Conservation (phyloP, 1,284 basidiomycete genomes). For the Cutaneotrichosporon sp. region DNA sequence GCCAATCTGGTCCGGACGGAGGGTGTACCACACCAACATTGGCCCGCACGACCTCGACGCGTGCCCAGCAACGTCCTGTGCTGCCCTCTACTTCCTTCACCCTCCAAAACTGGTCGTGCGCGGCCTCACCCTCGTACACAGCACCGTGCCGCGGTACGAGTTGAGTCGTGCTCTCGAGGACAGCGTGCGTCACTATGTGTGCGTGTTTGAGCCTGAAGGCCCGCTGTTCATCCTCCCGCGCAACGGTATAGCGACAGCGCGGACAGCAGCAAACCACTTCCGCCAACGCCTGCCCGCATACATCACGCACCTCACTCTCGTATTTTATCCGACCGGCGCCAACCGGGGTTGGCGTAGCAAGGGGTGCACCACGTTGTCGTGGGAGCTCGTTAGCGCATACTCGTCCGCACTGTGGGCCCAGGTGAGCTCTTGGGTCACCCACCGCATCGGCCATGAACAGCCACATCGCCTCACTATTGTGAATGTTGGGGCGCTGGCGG, state of each 20-base stretch:
- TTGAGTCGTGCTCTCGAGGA: not conserved
- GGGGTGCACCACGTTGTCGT: conserved; percentile 1
- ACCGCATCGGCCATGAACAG: not conserved
- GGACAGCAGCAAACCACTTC: not conserved
- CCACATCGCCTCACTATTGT: not conserved
- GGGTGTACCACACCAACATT: conserved; percentile 12
- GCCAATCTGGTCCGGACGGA: conserved; percentile 2
- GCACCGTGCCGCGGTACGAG: conserved; percentile 4
- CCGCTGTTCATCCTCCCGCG: conserved; percentile 11
- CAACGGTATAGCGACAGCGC: not conserved
- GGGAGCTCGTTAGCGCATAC: conserved; percentile 6
- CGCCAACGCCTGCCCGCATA: conserved; percentile 3
- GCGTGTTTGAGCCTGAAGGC: conserved; percentile 12
- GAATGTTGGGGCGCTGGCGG: conserved; percentile 6
- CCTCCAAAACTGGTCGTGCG: conserved; percentile 7
- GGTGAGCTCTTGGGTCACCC: conserved; percentile 1
- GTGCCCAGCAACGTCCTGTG: not conserved
- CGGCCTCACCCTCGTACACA: conserved; percentile 9
- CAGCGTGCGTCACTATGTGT: conserved; percentile 4
- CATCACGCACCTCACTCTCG: not conserved
- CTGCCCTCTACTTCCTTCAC: conserved; percentile 4
- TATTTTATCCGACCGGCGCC: conserved; percentile 3
- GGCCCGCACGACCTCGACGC: not conserved
- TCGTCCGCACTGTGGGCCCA: not conserved
- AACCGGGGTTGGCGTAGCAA: not conserved